A percentile compares a stretch with the other conserved stretches of the same genome.
Conservation (phyloP, 768 basidiomycete species). For the Macrolepiota albuminosa region DNA sequence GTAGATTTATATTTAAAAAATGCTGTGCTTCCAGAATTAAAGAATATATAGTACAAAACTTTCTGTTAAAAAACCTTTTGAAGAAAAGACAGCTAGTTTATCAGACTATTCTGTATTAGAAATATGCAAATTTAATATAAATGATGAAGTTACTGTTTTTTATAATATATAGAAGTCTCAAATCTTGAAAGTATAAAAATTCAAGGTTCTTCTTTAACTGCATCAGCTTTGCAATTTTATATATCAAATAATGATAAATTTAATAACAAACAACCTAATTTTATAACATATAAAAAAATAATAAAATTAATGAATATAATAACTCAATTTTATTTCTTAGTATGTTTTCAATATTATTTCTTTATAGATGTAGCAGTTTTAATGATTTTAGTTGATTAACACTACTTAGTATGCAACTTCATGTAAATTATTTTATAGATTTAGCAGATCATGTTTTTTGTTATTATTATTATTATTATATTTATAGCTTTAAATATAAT, state of each 20-base stretch:
- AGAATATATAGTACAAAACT: neutral
- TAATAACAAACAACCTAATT: neutral
- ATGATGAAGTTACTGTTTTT: neutral
- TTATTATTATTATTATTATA: conserved; percentile 31
- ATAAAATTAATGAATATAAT: neutral
- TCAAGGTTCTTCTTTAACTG: neutral
- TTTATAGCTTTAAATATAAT: conserved; percentile 38
- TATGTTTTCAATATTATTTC: conserved; percentile 39
- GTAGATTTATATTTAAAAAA: neutral
- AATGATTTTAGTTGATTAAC: no score
- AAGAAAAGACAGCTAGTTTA: neutral
- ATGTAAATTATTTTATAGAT: conserved; percentile 28
- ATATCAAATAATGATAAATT: neutral
- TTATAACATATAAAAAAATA: neutral
- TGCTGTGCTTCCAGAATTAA: no score
- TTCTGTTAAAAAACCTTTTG: neutral
- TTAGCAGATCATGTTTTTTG: conserved; percentile 29
- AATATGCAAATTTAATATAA: neutral
- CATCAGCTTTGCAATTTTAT: neutral
- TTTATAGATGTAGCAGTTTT: conserved; percentile 38
- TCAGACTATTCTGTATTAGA: neutral
- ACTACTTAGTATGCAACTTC: conserved; percentile 29
- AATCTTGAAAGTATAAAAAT: neutral
- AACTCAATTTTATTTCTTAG: neutral
- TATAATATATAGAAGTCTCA: neutral